A percentile compares a stretch with the other conserved stretches of the same genome.
phyloP scores from a whole-genome alignment of 306 rosid species.

The Trifolium dubium region DNA sequence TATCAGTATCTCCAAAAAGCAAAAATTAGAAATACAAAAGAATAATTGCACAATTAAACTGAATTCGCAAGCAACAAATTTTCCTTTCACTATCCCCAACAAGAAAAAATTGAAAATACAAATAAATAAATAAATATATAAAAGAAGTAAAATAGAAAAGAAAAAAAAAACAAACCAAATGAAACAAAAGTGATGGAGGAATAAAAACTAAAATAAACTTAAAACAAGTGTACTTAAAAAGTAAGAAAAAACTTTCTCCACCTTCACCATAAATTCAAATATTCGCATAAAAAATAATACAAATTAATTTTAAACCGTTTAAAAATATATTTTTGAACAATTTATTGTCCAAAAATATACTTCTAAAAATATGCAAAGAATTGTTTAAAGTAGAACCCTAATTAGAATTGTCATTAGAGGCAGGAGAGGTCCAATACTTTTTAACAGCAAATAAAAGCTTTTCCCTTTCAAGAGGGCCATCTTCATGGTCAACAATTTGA shows the following conservation, averaged over 20 bases:
- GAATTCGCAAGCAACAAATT: conserved; percentile 15
- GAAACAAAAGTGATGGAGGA: conserved; percentile 12
- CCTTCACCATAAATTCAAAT: background rate
- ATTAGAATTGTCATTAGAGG: conserved; percentile 34
- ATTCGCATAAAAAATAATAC: background rate
- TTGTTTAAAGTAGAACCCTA: background rate
- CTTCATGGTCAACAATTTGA: conserved; percentile 82
- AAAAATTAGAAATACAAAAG: too few species aligned
- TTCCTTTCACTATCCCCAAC: conserved; percentile 7
- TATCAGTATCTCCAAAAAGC: too few species aligned
- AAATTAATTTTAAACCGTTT: background rate
- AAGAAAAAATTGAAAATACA: conserved; percentile 1
- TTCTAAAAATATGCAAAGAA: background rate
- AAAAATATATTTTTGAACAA: background rate
- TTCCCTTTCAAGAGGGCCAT: conserved; percentile 69
- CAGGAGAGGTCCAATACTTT: conserved; percentile 83
- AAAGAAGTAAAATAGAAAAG: background rate
- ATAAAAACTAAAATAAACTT: background rate
- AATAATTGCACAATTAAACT: conserved; percentile 34
- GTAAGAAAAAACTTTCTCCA: background rate
- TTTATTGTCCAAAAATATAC: background rate
- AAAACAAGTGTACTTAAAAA: conserved; percentile 3
- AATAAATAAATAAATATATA: conserved; percentile 12
- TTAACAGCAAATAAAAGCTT: conserved; percentile 77
- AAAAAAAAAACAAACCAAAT: background rate